phyloP scores from a whole-genome alignment of 176 grass and related monocot species.

The bread wheat (Triticum aestivum) region IWGSC_CS_RefSeq_v2.1 NC_057813.1:550610829-550611328 shows the following conservation, averaged over 20 bases:
- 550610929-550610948: constrained; percentile 76
- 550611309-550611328: background rate
- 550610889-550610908: constrained; percentile 96
- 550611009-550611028: constrained; percentile 12
- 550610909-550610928: constrained; percentile 73
- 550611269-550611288: background rate
- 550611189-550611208: constrained; percentile 86
- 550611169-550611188: constrained; percentile 73
- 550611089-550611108: constrained; percentile 70
- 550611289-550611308: background rate
- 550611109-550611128: constrained; percentile 90
- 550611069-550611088: constrained; percentile 71
- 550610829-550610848: constrained; percentile 60
- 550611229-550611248: constrained; percentile 71
- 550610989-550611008: background rate
- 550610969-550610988: constrained; percentile 30
- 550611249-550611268: constrained; percentile 77
- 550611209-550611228: constrained; percentile 80
- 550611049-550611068: constrained; percentile 70
- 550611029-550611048: constrained; percentile 57
- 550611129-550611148: constrained; percentile 62
- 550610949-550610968: constrained; percentile 15
- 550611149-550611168: constrained; percentile 87
- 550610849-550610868: constrained; percentile 74
- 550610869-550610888: constrained; percentile 47